A percentile compares a stretch with the other conserved stretches of the same genome.
phyloP scores from a whole-genome alignment of 2,329 filamentous ascomycete species.

The Cercospora sp. region DNA sequence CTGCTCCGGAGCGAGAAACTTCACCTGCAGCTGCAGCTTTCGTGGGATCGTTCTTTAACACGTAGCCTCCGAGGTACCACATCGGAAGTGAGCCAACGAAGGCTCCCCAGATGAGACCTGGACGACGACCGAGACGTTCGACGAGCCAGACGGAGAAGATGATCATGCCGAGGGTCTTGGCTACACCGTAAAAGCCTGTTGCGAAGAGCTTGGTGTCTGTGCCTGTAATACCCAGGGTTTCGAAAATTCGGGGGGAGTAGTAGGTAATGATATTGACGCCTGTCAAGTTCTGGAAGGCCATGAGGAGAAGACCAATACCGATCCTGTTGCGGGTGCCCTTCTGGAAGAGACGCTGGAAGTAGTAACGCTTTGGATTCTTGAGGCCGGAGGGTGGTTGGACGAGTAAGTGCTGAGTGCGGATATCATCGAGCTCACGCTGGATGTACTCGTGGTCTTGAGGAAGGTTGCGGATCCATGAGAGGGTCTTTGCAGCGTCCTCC shows the following conservation, averaged over 20 bases:
- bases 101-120: constrained; percentile 51
- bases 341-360: constrained; percentile 47
- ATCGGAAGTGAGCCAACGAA: constrained; percentile 52
- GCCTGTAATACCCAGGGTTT: constrained; percentile 49
- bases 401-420: constrained; percentile 56
- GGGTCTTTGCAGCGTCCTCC: constrained; percentile 44
- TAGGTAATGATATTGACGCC: constrained; percentile 42
- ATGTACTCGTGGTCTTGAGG: constrained; percentile 46
- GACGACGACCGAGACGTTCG: constrained; percentile 44
- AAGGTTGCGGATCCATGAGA: constrained; percentile 50
- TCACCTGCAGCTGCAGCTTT: constrained; percentile 47
- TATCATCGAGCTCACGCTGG: constrained; percentile 52
- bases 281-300: constrained; percentile 42
- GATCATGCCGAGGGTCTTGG: constrained; percentile 41
- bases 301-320: constrained; percentile 42
- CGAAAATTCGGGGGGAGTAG: constrained; percentile 38
- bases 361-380: constrained; percentile 21
- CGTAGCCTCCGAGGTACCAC: constrained; percentile 54
- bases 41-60: constrained; percentile 54
- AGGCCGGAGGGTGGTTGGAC: constrained; percentile 28
- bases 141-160: constrained; percentile 44
- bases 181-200: constrained; percentile 54
- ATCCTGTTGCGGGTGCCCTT: constrained; percentile 43
- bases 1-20: constrained; percentile 49
- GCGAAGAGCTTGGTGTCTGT: constrained; percentile 47